Evolutionary conservation across 768 basidiomycete genomes (phyloP), one percentile per base, ranked within the genome.

Genomic region (Leccinum rimulosum): DNA sequence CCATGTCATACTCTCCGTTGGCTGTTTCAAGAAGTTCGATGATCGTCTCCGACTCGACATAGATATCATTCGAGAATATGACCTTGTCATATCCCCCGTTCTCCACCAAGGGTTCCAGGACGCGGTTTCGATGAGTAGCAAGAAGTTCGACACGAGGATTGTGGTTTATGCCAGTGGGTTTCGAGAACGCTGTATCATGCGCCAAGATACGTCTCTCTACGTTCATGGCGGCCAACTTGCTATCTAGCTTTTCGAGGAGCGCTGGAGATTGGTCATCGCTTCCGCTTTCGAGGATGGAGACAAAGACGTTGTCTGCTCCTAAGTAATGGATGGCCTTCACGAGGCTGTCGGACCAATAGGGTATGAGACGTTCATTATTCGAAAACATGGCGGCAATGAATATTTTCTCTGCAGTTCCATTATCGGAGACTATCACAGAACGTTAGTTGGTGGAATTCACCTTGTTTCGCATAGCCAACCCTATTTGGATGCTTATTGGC

Each of bases 31-130:
- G 59, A 27, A 80, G 69, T 59, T 80, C 76, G 17, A 78, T 55
- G 8, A 79, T 60, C 22, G 70, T 68, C 60, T 79, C 76, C 6
- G 76, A 75, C 36, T 75, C 75, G 60, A 80, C 63, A 57, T 63
- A 75, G 7, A 80, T 64, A 64, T 80, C 79, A 58, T 80, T 80
- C 0, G 75, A 72, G 66, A 79, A 80, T 0, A 81, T 45, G 8
- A 79, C 72, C 51, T 68, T 68, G 60, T 77, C 75, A 45, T 73
- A 76, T 2, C 74, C 74, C 6, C 78, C 77, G 1, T 43, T 50
- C 52, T 68, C 60, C 11, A 75, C 64, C 25, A 80, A 66, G 7
- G 79, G 79, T 56, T 79, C 75, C 30, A 81, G 66, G 3, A 67
- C 79, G 31, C 70, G 72, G 61, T 80, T 80, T 33, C 79, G 74